Evolutionary conservation across 108 stramenopile species (phyloP).

Genomic region (Cyclotella choctawhatcheeana): DNA sequence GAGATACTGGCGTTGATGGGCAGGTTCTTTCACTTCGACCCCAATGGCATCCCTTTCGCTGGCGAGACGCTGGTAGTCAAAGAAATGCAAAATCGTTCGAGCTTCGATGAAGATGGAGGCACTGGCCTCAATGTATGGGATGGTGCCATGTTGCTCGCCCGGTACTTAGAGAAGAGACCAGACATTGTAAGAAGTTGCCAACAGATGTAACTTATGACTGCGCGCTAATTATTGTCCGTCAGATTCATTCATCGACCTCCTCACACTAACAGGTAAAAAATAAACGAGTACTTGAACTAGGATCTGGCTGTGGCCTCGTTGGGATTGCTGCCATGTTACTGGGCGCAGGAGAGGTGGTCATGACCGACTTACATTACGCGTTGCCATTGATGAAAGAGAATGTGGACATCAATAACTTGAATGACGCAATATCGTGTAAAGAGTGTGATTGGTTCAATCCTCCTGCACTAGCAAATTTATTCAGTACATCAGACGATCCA

Average conservation of each 20-base stretch:
- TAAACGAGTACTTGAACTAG: conserved; percentile 66
- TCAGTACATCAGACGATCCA: conserved; percentile 12
- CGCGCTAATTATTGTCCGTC: too few relatives aligned
- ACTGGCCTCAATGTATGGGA: conserved; percentile 82
- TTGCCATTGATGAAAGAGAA: conserved; percentile 59
- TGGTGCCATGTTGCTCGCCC: conserved; percentile 61
- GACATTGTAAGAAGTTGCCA: conserved; percentile 46
- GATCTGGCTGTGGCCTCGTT: conserved; percentile 71
- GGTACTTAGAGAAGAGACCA: too few relatives aligned
- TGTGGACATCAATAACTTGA: conserved; percentile 29
- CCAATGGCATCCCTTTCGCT: conserved; percentile 35
- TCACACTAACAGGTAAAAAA: conserved; percentile 26
- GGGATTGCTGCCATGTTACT: conserved; percentile 60
- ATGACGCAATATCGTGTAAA: conserved; percentile 43
- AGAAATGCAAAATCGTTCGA: conserved; percentile 34
- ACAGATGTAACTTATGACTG: too few relatives aligned
- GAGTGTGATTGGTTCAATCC: conserved; percentile 65
- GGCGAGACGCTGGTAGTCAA: conserved; percentile 33
- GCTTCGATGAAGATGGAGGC: conserved; percentile 43
- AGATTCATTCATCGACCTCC: background rate
- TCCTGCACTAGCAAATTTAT: conserved; percentile 34
- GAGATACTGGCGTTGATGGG: conserved; percentile 33
- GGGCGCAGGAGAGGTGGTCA: conserved; percentile 55
- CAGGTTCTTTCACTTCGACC: conserved; percentile 41
- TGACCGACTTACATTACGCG: conserved; percentile 75